Percentiles rank a stretch among this genome's conserved stretches.
phyloP scores from a whole-genome alignment of 768 basidiomycete species.

The Tylopilus subfusipes region DNA sequence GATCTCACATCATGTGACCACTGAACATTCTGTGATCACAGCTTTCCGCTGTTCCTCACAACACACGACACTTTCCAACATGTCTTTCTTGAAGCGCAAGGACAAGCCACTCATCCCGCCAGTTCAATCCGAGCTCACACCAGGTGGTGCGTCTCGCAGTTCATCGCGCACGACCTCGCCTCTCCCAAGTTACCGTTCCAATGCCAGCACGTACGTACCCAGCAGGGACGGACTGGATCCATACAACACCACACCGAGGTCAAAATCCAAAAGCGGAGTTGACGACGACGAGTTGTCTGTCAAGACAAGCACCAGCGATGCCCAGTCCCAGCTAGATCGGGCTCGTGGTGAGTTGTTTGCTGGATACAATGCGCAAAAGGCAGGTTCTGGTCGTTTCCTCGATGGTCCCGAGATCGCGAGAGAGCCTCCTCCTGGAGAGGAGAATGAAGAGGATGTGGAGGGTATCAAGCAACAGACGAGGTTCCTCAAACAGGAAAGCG shows the following conservation, averaged over 20 bases:
- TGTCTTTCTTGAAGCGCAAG: constrained; percentile 57
- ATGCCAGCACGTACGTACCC: constrained; percentile 59
- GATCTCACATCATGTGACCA: constrained; percentile 11
- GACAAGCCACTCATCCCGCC: constrained; percentile 66
- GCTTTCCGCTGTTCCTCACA: constrained; percentile 2
- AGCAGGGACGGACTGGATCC: constrained; percentile 63
- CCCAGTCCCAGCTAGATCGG: constrained; percentile 50
- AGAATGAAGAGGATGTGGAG: constrained; percentile 86
- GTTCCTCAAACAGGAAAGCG: constrained; percentile 87
- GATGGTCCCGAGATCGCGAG: constrained; percentile 52
- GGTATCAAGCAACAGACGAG: constrained; percentile 92
- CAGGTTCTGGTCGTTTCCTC: constrained; percentile 63
- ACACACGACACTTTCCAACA: constrained; percentile 1
- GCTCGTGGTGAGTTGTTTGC: constrained; percentile 75
- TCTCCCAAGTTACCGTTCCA: constrained; percentile 46
- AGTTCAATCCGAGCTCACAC: constrained; percentile 38
- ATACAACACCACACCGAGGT: constrained; percentile 36
- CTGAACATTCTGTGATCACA: not conserved
- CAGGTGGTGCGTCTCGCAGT: constrained; percentile 23
- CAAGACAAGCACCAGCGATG: constrained; percentile 14
- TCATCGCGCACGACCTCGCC: constrained; percentile 37
- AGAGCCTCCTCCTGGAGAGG: constrained; percentile 58
- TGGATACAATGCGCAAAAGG: constrained; percentile 62
- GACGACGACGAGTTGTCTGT: constrained; percentile 25
- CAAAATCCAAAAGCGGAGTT: constrained; percentile 23